phyloP scores from a whole-genome alignment of 345 rosid species.

The Anastatica hierochuntica region DNA sequence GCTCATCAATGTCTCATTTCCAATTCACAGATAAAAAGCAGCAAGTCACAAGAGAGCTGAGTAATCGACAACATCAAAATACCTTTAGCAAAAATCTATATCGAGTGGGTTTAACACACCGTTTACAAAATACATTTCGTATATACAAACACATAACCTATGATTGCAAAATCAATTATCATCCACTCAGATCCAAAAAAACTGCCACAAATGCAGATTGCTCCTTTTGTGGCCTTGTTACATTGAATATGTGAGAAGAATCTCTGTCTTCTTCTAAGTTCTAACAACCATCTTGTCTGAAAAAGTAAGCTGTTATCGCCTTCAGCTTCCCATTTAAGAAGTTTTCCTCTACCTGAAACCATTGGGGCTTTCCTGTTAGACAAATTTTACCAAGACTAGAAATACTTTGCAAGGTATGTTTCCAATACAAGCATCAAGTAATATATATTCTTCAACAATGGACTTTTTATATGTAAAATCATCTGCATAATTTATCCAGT shows the following conservation, averaged over 20 bases:
- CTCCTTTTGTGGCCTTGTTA: neutral
- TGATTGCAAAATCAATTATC: neutral
- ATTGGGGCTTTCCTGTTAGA: conserved; percentile 7
- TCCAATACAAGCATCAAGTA: neutral
- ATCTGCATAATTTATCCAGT: no score
- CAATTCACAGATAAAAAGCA: no score
- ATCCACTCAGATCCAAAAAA: neutral
- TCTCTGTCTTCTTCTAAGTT: neutral
- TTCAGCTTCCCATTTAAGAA: conserved; percentile 76
- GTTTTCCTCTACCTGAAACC: conserved; percentile 70
- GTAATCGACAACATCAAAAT: no score
- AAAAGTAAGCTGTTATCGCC: conserved; percentile 89
- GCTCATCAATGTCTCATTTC: no score
- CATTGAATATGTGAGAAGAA: neutral
- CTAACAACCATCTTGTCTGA: conserved; percentile 17
- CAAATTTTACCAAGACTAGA: neutral
- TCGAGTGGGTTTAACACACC: neutral
- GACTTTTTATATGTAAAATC: no score
- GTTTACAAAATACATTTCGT: conserved; percentile 2
- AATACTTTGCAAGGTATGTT: neutral
- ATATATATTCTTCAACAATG: no score
- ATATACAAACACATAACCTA: neutral
- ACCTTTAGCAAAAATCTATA: neutral
- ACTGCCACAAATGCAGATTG: conserved; percentile 3
- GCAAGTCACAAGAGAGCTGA: no score